Percentiles rank a stretch among this genome's conserved stretches.
phyloP scores from a whole-genome alignment of 176 grass and related monocot genomes.

The Carex cristatella region DNA sequence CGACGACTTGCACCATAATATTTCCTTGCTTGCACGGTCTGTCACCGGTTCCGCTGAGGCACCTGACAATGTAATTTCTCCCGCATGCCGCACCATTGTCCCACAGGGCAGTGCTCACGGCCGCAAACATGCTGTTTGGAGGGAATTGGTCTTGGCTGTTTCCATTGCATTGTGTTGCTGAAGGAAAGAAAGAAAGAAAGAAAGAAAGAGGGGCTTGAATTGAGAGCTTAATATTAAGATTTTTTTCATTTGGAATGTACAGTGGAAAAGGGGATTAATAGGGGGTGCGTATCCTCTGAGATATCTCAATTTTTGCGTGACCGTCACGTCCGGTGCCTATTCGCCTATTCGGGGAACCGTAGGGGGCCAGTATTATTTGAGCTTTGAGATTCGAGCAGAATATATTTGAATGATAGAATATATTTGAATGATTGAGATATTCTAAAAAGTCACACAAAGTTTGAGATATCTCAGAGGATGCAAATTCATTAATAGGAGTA shows the following conservation, averaged over 20 bases:
- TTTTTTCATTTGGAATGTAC: neutral
- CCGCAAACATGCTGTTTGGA: slow-evolving; percentile 26
- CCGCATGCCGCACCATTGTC: slow-evolving; percentile 33
- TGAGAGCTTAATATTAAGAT: neutral
- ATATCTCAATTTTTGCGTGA: too few relatives aligned
- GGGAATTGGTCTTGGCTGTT: slow-evolving; percentile 30
- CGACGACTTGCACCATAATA: slow-evolving; percentile 27
- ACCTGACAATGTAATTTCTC: slow-evolving; percentile 29
- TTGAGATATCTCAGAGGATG: too few relatives aligned
- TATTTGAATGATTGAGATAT: too few relatives aligned
- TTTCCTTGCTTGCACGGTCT: slow-evolving; percentile 16
- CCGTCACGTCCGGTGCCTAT: too few relatives aligned
- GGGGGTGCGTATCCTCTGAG: too few relatives aligned
- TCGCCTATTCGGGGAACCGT: too few relatives aligned
- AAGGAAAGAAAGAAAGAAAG: neutral
- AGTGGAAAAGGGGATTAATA: too few relatives aligned
- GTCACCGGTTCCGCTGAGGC: slow-evolving; percentile 17
- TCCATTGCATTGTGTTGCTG: slow-evolving; percentile 24
- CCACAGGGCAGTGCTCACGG: slow-evolving; percentile 19
- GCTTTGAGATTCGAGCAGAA: too few relatives aligned
- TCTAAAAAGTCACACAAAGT: too few relatives aligned
- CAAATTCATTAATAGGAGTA: too few relatives aligned
- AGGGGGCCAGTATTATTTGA: too few relatives aligned
- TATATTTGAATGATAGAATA: too few relatives aligned
- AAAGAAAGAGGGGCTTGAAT: neutral